These are phyloP conservation scores for Sporothrix pseudoabietina DNA, from an alignment of 2,329 filamentous ascomycete species.

Conservation along the genomic window DNA sequence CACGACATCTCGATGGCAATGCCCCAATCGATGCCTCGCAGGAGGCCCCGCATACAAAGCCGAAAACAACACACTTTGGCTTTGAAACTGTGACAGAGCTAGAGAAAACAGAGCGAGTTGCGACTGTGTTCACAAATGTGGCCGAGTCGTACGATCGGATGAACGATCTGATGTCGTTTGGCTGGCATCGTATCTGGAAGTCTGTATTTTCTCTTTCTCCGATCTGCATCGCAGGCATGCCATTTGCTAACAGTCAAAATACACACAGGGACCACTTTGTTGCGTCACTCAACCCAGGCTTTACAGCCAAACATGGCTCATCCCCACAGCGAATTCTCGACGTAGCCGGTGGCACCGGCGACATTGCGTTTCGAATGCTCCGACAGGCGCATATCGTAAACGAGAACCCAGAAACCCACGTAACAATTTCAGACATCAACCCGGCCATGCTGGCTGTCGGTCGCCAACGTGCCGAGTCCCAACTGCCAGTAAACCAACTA, in stretches of 20 bases:
- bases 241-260: background rate
- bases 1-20: background rate
- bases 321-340: slow-evolving; percentile 77
- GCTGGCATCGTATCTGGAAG: slow-evolving; percentile 96
- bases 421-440: slow-evolving; percentile 96
- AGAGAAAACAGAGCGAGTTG: slow-evolving; percentile 72
- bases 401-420: slow-evolving; percentile 74
- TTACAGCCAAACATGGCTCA: slow-evolving; percentile 49
- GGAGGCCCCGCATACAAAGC: background rate
- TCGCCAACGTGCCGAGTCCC: slow-evolving; percentile 68
- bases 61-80: slow-evolving; percentile 76
- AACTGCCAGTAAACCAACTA: slow-evolving; percentile 59
- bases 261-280: slow-evolving; percentile 79
- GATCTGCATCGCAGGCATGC: background rate
- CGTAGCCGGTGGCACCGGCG: slow-evolving; percentile 93
- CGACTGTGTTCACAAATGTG: slow-evolving; percentile 90
- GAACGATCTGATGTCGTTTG: slow-evolving; percentile 99
- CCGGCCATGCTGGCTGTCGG: slow-evolving; percentile 91
- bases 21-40: background rate
- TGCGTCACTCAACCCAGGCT: slow-evolving; percentile 82
- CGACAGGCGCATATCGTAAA: slow-evolving; percentile 82
- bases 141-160: slow-evolving; percentile 94
- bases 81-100: slow-evolving; percentile 81
- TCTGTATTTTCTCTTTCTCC: slow-evolving; percentile 41
- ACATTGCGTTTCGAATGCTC: slow-evolving; percentile 96